Evolutionary conservation across 2,329 filamentous ascomycete species (phyloP).

Genomic region (Hypoxylon sp.): DNA sequence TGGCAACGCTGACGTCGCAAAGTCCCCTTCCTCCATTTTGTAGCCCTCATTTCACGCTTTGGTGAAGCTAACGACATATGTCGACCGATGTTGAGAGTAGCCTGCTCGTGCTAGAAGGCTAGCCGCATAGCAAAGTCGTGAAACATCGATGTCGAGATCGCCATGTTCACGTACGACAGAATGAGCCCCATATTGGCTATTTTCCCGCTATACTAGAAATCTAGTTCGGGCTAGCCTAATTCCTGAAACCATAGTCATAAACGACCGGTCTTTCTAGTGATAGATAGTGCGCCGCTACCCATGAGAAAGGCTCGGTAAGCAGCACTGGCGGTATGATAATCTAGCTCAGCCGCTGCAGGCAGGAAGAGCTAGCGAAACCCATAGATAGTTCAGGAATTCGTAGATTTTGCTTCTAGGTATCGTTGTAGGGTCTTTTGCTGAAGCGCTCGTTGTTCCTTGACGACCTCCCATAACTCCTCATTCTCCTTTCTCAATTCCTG

Average conservation of each 20-base stretch:
- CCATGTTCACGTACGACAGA: neutral
- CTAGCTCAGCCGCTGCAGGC: neutral
- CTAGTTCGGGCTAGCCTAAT: neutral
- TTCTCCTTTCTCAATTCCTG: constrained; percentile 59
- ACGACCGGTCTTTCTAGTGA: no score
- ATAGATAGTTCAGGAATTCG: constrained; percentile 44
- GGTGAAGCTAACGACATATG: neutral
- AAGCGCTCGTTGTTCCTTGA: constrained; percentile 61
- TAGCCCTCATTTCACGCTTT: neutral
- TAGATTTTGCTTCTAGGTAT: constrained; percentile 51
- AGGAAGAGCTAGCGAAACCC: neutral
- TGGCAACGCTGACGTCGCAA: neutral
- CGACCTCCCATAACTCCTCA: constrained; percentile 61
- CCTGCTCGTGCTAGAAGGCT: neutral
- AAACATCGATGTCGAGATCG: neutral
- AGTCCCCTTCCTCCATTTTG: neutral
- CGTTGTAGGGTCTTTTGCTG: constrained; percentile 58
- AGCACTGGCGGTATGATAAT: neutral
- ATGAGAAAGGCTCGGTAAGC: neutral
- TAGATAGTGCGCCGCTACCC: neutral
- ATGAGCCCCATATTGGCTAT: neutral
- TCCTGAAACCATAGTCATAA: no score
- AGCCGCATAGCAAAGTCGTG: neutral
- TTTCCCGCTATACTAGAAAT: neutral
- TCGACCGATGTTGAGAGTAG: neutral